Evolutionary conservation across 78 protist species (phyloP).

Genomic region (Protostelium mycophagum): DNA sequence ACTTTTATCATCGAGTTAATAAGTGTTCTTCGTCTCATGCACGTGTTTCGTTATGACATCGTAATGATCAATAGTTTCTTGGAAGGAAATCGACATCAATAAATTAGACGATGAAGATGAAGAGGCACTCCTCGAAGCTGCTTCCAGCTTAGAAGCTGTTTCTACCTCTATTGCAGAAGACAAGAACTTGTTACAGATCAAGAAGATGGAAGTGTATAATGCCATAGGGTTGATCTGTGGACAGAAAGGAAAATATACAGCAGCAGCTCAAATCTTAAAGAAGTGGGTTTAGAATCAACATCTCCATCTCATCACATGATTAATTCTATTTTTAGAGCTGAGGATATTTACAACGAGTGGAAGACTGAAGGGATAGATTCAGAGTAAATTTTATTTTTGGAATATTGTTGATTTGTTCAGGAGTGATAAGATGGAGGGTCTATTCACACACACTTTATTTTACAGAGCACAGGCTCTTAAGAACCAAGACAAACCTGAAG

Average conservation of each 20-base stretch:
- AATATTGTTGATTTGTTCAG: neutral
- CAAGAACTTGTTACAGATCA: neutral
- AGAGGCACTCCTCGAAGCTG: neutral
- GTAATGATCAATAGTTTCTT: neutral
- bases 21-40: neutral
- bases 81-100: neutral
- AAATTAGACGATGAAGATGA: neutral
- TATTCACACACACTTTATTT: neutral
- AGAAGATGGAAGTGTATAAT: neutral
- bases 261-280: neutral
- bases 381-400: too few relatives aligned
- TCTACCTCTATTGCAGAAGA: too few relatives aligned
- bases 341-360: neutral
- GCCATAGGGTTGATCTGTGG: neutral
- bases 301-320: neutral
- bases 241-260: neutral
- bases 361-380: neutral
- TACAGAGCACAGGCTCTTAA: neutral
- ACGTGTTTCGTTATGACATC: neutral
- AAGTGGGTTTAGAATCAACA: neutral
- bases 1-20: neutral
- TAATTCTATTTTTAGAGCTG: neutral
- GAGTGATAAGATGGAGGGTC: neutral
- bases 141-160: neutral
- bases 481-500: neutral